These are phyloP conservation scores for Trichoderma polysporum DNA, from an alignment of 2,329 filamentous ascomycete species.

Conservation along the genomic window DNA sequence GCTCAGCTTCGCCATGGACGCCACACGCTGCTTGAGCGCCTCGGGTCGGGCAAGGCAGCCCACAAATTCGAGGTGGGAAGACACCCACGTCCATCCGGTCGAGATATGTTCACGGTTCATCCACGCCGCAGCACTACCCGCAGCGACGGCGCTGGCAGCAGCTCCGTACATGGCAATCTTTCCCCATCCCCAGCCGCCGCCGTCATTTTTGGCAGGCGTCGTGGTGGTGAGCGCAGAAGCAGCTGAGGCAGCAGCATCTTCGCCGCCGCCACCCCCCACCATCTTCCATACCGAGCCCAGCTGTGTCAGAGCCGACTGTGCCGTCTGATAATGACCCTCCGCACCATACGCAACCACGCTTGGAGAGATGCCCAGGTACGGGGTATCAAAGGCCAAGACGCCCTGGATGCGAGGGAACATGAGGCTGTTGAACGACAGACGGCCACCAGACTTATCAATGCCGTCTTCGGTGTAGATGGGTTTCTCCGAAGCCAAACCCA, in stretches of 20 bases:
- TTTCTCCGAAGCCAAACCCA: conserved; percentile 63
- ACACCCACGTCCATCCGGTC: conserved; percentile 76
- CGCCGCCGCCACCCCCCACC: conserved; percentile 30
- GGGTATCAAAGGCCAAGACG: conserved; percentile 90
- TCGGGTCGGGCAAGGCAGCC: conserved; percentile 82
- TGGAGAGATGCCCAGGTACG: conserved; percentile 78
- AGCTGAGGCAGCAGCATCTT: conserved; percentile 13
- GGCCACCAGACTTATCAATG: conserved; percentile 36
- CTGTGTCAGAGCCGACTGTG: conserved; percentile 67
- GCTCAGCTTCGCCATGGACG: conserved; percentile 64
- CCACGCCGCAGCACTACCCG: conserved; percentile 82
- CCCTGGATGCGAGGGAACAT: conserved; percentile 95
- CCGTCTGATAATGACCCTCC: conserved; percentile 76
- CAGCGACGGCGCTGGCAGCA: conserved; percentile 77
- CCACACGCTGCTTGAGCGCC: conserved; percentile 73
- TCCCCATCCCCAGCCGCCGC: conserved; percentile 71
- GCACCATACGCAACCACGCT: conserved; percentile 83
- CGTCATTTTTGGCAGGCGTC: conserved; percentile 20
- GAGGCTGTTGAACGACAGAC: conserved; percentile 54
- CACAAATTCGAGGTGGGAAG: conserved; percentile 90
- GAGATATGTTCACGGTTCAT: conserved; percentile 77
- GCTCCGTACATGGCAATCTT: conserved; percentile 84
- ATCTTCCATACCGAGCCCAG: conserved; percentile 67
- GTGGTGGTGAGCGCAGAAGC: conserved; percentile 21
- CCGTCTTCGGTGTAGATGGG: conserved; percentile 51